Conservation (phyloP, 768 basidiomycete species). For the Leccinum longicurvipes region DNA sequence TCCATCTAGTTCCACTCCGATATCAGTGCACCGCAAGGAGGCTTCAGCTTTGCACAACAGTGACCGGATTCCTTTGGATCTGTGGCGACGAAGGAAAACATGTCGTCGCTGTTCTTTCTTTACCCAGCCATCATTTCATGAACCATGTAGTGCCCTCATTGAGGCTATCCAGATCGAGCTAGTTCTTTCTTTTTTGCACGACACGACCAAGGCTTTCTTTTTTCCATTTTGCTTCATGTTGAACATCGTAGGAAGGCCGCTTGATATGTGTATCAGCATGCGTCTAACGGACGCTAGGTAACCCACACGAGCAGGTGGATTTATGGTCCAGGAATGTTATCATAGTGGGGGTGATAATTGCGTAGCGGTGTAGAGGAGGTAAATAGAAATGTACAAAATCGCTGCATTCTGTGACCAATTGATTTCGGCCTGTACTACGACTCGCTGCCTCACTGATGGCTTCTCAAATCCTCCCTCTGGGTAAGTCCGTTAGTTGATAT, state of each 20-base stretch:
- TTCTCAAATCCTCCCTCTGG: constrained; percentile 91
- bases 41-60: constrained; percentile 89
- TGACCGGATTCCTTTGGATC: constrained; percentile 19
- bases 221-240: constrained; percentile 19
- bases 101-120: constrained; percentile 4
- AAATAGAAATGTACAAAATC: constrained; percentile 13
- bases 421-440: constrained; percentile 4
- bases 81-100: constrained; percentile 2
- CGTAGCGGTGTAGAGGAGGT: constrained; percentile 1
- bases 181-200: constrained; percentile 8
- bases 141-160: constrained; percentile 17
- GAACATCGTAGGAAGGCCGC: constrained; percentile 19
- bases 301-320: constrained; percentile 19
- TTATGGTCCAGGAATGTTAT: constrained; percentile 17
- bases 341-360: constrained; percentile 24
- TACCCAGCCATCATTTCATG: constrained; percentile 19
- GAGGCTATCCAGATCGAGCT: constrained; percentile 17
- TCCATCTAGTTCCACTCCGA: constrained; percentile 71
- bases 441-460: constrained; percentile 55
- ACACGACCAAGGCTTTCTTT: constrained; percentile 6
- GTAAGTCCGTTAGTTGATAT: constrained; percentile 35
- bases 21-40: constrained; percentile 87
- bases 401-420: background rate
- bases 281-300: constrained; percentile 35
- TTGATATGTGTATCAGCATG: constrained; percentile 20